phyloP scores from a whole-genome alignment of 139 green algal species.

The Axilococcus clingmanii region DNA sequence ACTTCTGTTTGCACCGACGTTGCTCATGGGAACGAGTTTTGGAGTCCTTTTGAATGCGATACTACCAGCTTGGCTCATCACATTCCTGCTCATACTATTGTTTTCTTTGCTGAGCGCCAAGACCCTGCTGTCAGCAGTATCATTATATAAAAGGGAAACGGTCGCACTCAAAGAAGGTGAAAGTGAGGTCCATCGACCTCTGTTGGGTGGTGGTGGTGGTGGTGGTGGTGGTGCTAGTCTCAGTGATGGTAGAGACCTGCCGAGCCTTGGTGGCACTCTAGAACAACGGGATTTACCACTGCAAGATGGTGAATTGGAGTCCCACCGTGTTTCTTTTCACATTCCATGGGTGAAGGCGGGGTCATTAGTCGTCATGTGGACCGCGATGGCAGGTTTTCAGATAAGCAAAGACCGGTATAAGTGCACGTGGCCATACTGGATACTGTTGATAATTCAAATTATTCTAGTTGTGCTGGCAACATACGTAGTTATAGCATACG shows the following conservation, averaged over 20 bases:
- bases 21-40: conserved; percentile 26
- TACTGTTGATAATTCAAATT: not conserved
- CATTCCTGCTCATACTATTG: conserved; percentile 18
- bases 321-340: too few species aligned
- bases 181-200: not conserved
- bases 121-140: not conserved
- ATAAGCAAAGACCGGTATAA: not conserved
- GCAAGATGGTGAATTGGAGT: too few species aligned
- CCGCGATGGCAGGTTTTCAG: too few species aligned
- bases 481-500: not conserved
- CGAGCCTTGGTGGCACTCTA: too few species aligned
- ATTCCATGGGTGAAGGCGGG: too few species aligned
- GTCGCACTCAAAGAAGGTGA: not conserved
- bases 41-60: conserved; percentile 33
- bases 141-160: not conserved
- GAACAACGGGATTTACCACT: too few species aligned
- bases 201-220: not conserved
- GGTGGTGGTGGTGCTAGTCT: not conserved
- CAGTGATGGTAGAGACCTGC: not conserved
- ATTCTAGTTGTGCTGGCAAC: not conserved
- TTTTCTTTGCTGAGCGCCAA: conserved; percentile 3
- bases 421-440: not conserved
- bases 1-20: conserved; percentile 26
- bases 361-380: too few species aligned
- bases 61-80: conserved; percentile 32